phyloP scores from a whole-genome alignment of 768 basidiomycete species.

The Pleurotus djamor region DNA sequence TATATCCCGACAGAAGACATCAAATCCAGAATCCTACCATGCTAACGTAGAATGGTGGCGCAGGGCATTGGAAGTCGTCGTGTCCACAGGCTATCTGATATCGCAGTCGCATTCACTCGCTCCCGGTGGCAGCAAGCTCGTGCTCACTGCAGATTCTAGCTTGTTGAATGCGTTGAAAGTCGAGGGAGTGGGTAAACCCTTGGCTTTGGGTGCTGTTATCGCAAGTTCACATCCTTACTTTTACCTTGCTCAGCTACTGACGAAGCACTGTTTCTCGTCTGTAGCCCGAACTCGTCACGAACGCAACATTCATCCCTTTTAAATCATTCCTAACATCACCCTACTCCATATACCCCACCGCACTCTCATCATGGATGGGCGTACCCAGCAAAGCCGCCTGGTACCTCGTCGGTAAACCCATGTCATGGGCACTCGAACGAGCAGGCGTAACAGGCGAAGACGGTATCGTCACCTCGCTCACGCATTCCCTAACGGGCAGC shows the following conservation, averaged over 20 bases:
- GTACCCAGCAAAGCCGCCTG: slow-evolving; percentile 68
- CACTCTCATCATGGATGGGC: slow-evolving; percentile 32
- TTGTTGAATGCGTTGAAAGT: slow-evolving; percentile 61
- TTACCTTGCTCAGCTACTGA: slow-evolving; percentile 2
- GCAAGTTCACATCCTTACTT: slow-evolving; percentile 48
- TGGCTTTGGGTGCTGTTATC: slow-evolving; percentile 67
- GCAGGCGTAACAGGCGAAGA: slow-evolving; percentile 73
- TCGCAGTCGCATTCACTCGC: slow-evolving; percentile 16
- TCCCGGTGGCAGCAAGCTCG: slow-evolving; percentile 44
- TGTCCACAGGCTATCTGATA: slow-evolving; percentile 42
- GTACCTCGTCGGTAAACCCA: slow-evolving; percentile 70
- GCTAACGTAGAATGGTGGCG: slow-evolving; percentile 92
- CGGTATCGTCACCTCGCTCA: slow-evolving; percentile 19
- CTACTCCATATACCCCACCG: slow-evolving; percentile 65
- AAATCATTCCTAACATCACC: slow-evolving; percentile 53
- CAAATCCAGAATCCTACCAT: slow-evolving; percentile 80
- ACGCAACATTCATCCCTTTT: slow-evolving; percentile 42
- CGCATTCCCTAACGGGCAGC: slow-evolving; percentile 19
- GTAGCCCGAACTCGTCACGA: slow-evolving; percentile 55
- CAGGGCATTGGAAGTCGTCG: slow-evolving; percentile 56
- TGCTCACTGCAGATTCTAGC: slow-evolving; percentile 52
- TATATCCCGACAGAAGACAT: slow-evolving; percentile 76
- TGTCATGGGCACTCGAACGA: slow-evolving; percentile 88
- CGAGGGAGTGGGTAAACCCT: slow-evolving; percentile 73
- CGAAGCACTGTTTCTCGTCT: slow-evolving; percentile 9